Evolutionary conservation across 2,329 filamentous ascomycete species (phyloP), one percentile per base, ranked within the genome.

Genomic region (Tolypocladium inflatum): DNA sequence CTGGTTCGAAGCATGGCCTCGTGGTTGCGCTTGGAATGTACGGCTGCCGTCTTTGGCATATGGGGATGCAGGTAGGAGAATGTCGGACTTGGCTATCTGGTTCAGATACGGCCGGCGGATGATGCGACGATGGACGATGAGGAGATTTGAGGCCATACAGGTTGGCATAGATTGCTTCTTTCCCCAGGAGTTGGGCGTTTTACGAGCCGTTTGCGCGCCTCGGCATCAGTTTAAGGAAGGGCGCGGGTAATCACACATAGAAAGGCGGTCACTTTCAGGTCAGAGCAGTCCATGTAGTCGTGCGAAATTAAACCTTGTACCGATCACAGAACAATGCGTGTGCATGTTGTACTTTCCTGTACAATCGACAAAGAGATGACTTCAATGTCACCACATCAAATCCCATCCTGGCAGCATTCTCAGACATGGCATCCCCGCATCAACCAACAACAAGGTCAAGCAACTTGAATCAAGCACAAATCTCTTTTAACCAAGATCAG

Each of bases 401-500:
- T n/a, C 26, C n/a, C n/a, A 13, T 19, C 26, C 26, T 13, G 33
- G 48, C 30, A 33, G n/a, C 19, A 21, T 35, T 4, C 48, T 35
- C 48, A 7, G 26, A 19, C 45, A 50, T 4, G 45, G 10, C 45
- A 30, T 33, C 9, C 10, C 2, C 5, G 3, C 45, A 35, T 35
- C 37, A 15, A 19, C 10, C 8, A 15, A 10, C 43, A 19, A 33
- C 45, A 50, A 1, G 45, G 11, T n/a, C 3, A 50, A 33, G 26
- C 45, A 19, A 10, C 30, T 21, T 10, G 19, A 52, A 17, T 13
- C 19, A 35, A 37, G 19, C 15, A 52, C 19, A 52, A n/a, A 35
- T 7, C 4, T 9, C 15, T 19, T 6, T 17, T 26, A n/a, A 4
- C 0, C 1, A 7, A 4, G 26, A 17, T 57, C 62, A 71, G 57